These are phyloP conservation scores for Scheffersomyces cryptocercus DNA, from an alignment of 1,139 yeast genomes.

Conservation along the genomic window DNA sequence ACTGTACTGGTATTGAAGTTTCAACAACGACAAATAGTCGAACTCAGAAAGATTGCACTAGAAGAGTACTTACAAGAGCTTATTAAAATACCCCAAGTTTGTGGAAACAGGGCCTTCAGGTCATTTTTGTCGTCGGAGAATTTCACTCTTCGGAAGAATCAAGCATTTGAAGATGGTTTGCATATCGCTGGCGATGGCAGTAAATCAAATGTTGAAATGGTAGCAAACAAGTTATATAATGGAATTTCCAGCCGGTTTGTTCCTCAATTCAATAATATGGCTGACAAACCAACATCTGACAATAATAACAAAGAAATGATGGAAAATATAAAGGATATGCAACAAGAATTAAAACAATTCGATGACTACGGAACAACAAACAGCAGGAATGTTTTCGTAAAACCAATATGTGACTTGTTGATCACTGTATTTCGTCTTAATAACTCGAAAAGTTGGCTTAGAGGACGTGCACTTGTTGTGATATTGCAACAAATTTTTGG, in stretches of 20 bases:
- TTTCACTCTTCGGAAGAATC: conserved; percentile 44
- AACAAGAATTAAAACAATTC: conserved; percentile 39
- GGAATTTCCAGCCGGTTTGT: conserved; percentile 38
- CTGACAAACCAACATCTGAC: conserved; percentile 7
- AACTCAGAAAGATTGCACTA: conserved; percentile 59
- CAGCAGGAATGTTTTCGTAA: conserved; percentile 55
- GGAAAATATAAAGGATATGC: conserved; percentile 43
- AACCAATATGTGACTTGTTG: conserved; percentile 79
- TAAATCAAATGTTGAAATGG: conserved; percentile 27
- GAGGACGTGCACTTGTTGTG: conserved; percentile 82
- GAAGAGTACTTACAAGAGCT: conserved; percentile 63
- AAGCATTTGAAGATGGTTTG: conserved; percentile 28
- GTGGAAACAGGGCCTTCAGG: conserved; percentile 71
- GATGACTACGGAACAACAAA: conserved; percentile 32
- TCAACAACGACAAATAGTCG: conserved; percentile 63
- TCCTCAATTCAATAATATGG: conserved; percentile 1
- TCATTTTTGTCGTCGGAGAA: conserved; percentile 76
- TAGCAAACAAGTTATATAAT: conserved; percentile 46
- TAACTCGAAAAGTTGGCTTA: conserved; percentile 69
- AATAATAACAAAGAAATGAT: conserved; percentile 22
- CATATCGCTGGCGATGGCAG: conserved; percentile 6
- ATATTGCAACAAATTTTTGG: conserved; percentile 86
- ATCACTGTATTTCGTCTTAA: conserved; percentile 70
- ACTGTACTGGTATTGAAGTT: conserved; percentile 60
- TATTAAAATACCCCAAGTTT: conserved; percentile 64